Evolutionary conservation across 176 grass and related monocot species (phyloP), one percentile per base, ranked within the genome.

Genomic region (Dendrocalamus sinicus): DNA sequence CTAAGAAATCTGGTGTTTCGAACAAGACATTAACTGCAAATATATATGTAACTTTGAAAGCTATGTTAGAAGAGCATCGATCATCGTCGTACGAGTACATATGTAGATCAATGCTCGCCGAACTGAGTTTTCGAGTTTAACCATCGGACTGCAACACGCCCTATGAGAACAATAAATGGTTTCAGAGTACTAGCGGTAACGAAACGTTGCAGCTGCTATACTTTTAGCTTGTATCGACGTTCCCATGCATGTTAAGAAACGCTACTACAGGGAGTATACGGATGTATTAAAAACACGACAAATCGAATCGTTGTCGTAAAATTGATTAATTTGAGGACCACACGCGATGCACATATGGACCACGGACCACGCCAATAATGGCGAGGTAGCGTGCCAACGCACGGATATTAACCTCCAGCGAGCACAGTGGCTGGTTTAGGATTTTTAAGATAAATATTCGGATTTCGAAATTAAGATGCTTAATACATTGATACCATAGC

Each of bases 291-390:
- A 85, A 81, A 20, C 83, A 11, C 83, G 83, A 79, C 84, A 90
- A 87, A 87, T 69, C 68, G 89, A 67, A 87, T 74, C 84, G 15
- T 22, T 16, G 79, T 9, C 79, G 73, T 73, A 51, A 78, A 24
- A 19, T 14, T 4, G 44, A n/a, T 84, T 20, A 69, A 40, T 43
- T 41, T 0, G 4, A 40, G 82, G 60, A 43, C 30, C 88, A 80
- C 80, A 57, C 12, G 15, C 30, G 37, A 22, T 22, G 73, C 24
- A 20, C 1, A 24, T 0, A 11, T 65, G 86, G 75, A 77, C 86
- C 65, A 62, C 79, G 77, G 80, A 83, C 91, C 73, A 48, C 37
- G 40, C 78, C 80, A 89, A 77, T 90, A 90, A 92, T 89, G 85
- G 53, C 58, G 83, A 63, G 16, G 83, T 79, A 43, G 53, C 79